phyloP scores from a whole-genome alignment of 148 eudicot genomes.

The Fallopia convolvulus region DNA sequence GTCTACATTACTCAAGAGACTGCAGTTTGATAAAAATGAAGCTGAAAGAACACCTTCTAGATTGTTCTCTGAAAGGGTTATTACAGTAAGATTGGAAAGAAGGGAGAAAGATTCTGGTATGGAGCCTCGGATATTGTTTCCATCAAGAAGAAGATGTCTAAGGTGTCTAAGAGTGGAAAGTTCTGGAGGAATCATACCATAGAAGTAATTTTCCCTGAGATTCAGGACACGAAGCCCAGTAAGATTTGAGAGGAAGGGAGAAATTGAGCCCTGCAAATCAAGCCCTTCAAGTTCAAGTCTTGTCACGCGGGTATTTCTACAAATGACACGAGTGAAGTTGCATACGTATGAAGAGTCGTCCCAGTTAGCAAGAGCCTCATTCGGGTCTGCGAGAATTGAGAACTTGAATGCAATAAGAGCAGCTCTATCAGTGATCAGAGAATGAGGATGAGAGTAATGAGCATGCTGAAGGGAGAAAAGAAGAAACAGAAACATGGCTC shows the following conservation, averaged over 20 bases:
- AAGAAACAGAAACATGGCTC: background rate
- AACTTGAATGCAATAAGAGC: background rate
- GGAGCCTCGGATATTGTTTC: background rate
- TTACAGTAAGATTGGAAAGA: background rate
- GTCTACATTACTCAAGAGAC: conserved; percentile 1
- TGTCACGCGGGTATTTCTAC: background rate
- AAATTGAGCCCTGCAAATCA: background rate
- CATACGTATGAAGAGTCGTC: background rate
- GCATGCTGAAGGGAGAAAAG: background rate
- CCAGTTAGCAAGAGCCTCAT: background rate
- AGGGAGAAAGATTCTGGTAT: background rate
- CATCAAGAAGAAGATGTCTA: background rate
- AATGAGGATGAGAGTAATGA: background rate
- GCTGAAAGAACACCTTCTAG: background rate
- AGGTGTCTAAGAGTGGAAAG: conserved; percentile 1
- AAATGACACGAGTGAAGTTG: background rate
- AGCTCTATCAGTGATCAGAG: background rate
- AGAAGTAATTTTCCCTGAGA: background rate
- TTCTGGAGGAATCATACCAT: background rate
- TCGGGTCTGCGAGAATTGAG: background rate
- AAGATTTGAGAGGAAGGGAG: background rate
- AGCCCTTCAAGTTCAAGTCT: background rate
- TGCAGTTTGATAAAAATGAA: background rate
- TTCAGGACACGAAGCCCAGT: background rate
- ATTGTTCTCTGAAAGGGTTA: background rate